A percentile compares a stretch with the other conserved stretches of the same genome.
These are phyloP conservation scores for Coemansia javaensis DNA, from an alignment of 192 early-diverging fungal species.

Conservation along the genomic window DNA sequence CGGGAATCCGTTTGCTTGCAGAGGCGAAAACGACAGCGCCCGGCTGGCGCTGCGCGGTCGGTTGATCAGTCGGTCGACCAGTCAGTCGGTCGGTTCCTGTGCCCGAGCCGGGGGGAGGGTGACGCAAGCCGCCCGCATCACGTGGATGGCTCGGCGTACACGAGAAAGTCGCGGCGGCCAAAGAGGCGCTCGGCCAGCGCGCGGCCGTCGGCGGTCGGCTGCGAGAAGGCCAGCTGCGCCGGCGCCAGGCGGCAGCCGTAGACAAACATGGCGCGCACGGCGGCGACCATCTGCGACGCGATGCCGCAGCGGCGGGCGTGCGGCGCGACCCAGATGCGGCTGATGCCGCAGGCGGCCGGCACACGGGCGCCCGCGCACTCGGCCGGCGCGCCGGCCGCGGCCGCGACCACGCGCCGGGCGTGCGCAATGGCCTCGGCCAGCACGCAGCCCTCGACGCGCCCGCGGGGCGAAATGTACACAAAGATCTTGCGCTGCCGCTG, in stretches of 20 bases:
- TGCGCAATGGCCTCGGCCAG: constrained; percentile 42
- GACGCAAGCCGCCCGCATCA: too few species aligned
- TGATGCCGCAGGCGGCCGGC: constrained; percentile 49
- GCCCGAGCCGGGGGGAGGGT: too few species aligned
- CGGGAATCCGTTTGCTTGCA: too few species aligned
- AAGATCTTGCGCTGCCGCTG: constrained; percentile 36
- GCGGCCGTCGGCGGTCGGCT: constrained; percentile 50
- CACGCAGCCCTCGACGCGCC: constrained; percentile 44
- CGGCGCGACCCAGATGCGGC: constrained; percentile 53
- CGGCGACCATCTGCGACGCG: constrained; percentile 37
- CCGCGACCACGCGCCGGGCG: constrained; percentile 13
- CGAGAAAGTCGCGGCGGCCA: constrained; percentile 51
- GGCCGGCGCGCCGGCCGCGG: constrained; percentile 1
- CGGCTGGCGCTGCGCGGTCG: neutral
- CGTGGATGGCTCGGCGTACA: constrained; percentile 26
- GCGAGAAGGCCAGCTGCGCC: constrained; percentile 49
- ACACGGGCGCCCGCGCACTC: neutral
- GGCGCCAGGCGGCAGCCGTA: constrained; percentile 37
- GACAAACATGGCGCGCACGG: constrained; percentile 34
- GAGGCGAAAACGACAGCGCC: neutral
- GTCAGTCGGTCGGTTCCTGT: too few species aligned
- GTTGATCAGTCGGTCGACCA: neutral
- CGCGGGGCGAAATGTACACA: constrained; percentile 22
- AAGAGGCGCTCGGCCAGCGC: constrained; percentile 46
- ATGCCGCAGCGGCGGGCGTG: constrained; percentile 43